Evolutionary conservation across 176 grass and related monocot species (phyloP), one percentile per base, ranked within the genome.

Genomic region (Avena sativa): DNA sequence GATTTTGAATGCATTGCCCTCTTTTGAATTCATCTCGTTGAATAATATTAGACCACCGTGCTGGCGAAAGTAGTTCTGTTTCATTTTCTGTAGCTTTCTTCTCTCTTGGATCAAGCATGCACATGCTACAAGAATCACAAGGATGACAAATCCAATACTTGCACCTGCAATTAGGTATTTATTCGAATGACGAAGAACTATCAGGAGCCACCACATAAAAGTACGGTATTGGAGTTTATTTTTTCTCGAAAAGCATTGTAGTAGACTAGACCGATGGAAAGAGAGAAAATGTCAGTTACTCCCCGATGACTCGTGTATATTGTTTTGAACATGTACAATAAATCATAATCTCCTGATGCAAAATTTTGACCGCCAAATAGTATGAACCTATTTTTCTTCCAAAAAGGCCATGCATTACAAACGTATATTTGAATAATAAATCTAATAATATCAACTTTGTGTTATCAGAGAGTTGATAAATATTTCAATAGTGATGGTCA

Each of bases 41-140:
- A 82, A 69, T 53, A 82, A 9, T 65, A 82, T 9, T 17, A 82
- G 48, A 5, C 80, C 80, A 5, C 63, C 80, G 10, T 82, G 80
- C 63, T 38, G 80, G 4, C 26, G 63, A 19, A 82, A 82, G 46
- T 82, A 69, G 15, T 21, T n/a, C 5, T n/a, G 15, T 36, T 82
- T 82, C 62, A 82, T 66, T 2, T 69, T 11, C 2, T 30, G 46
- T 8, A 82, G 80, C 63, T 82, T 82, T 36, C 80, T 68, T 67
- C 46, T 69, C 47, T 51, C 80, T 36, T 32, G 48, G 16, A 69
- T 53, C 46, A 82, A 82, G 26, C 25, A 82, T 52, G 72, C 74
- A 58, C 21, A 66, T 2, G 56, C 28, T 9, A 25, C n/a, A 17
- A 0, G 1, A 6, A 77, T 34, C 11, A 78, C 75, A 21, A 78